Conservation (phyloP, 345 rosid species). For the Raphanus sativus region DNA sequence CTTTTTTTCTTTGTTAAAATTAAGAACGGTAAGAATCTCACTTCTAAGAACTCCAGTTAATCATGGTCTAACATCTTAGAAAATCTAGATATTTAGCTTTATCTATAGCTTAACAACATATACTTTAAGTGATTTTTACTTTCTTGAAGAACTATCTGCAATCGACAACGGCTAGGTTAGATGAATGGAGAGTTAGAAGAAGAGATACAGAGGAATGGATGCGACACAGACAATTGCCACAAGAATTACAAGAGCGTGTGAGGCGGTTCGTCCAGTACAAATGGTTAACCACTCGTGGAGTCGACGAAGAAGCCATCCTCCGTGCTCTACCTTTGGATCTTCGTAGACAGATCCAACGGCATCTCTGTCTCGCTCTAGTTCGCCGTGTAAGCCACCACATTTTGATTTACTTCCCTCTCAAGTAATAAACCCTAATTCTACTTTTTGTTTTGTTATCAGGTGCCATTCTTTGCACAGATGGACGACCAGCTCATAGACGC, state of each 20-base stretch:
- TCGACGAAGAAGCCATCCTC: constrained; percentile 75
- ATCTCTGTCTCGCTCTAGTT: constrained; percentile 82
- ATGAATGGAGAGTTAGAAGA: constrained; percentile 83
- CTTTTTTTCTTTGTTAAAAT: too few species aligned
- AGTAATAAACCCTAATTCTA: constrained; percentile 1
- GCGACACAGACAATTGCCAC: constrained; percentile 87
- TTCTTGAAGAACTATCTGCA: constrained; percentile 64
- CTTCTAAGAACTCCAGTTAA: too few species aligned
- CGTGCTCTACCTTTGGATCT: constrained; percentile 70
- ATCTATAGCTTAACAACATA: not conserved
- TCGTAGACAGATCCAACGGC: constrained; percentile 72
- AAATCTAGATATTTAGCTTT: too few species aligned
- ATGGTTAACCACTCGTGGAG: constrained; percentile 85
- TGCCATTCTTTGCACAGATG: constrained; percentile 86
- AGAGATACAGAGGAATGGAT: constrained; percentile 98
- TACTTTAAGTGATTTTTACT: constrained; percentile 1
- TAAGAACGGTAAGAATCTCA: too few species aligned
- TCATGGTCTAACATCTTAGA: too few species aligned
- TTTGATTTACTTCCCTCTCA: not conserved
- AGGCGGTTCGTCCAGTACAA: constrained; percentile 79
- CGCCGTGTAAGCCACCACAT: constrained; percentile 61
- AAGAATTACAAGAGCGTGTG: constrained; percentile 71
- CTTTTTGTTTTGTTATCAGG: constrained; percentile 39
- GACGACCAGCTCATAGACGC: constrained; percentile 84
- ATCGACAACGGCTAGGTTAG: constrained; percentile 80